A percentile compares a stretch with the other conserved stretches of the same genome.
Conservation (phyloP, 2,329 filamentous ascomycete genomes). For the Hawksworthiomyces lignivorus region DNA sequence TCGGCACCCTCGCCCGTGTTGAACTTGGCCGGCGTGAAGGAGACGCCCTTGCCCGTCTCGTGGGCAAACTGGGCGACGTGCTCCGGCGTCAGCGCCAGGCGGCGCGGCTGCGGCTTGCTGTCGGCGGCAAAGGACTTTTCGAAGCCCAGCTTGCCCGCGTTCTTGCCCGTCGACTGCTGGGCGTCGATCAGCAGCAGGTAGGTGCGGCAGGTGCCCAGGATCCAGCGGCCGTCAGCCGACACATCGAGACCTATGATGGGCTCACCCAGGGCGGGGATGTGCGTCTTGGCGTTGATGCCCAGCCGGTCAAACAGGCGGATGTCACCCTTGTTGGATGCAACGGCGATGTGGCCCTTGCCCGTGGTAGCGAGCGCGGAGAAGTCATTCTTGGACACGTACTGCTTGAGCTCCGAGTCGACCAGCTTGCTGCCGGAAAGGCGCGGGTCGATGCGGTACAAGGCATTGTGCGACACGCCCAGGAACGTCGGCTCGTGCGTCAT, state of each 20-base stretch:
- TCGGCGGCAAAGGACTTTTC: constrained; percentile 90
- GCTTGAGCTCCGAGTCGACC: constrained; percentile 86
- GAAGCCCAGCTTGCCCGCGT: constrained; percentile 96
- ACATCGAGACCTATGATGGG: constrained; percentile 92
- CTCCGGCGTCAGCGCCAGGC: constrained; percentile 78
- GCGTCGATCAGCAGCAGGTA: constrained; percentile 92
- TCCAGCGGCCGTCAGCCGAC: constrained; percentile 91
- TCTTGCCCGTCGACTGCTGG: constrained; percentile 85
- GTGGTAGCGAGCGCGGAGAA: constrained; percentile 93
- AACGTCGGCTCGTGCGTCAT: constrained; percentile 95
- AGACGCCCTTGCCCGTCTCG: constrained; percentile 79
- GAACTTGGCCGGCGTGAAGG: constrained; percentile 88
- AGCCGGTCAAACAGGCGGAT: constrained; percentile 92
- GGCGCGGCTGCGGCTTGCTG: constrained; percentile 84
- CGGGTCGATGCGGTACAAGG: constrained; percentile 88
- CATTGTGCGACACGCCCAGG: constrained; percentile 85
- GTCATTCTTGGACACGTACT: constrained; percentile 94
- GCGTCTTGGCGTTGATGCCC: constrained; percentile 95
- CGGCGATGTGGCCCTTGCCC: constrained; percentile 92
- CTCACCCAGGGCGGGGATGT: constrained; percentile 90
- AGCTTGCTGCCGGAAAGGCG: constrained; percentile 85
- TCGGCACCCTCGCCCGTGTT: constrained; percentile 66
- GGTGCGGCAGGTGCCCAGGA: constrained; percentile 86
- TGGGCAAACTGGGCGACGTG: constrained; percentile 97
- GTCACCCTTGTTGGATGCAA: constrained; percentile 96